A percentile compares a stretch with the other conserved stretches of the same genome.
These are phyloP conservation scores for Penicillium longicatenatum DNA, from an alignment of 495 filamentous ascomycete genomes.

Conservation along the genomic window DNA sequence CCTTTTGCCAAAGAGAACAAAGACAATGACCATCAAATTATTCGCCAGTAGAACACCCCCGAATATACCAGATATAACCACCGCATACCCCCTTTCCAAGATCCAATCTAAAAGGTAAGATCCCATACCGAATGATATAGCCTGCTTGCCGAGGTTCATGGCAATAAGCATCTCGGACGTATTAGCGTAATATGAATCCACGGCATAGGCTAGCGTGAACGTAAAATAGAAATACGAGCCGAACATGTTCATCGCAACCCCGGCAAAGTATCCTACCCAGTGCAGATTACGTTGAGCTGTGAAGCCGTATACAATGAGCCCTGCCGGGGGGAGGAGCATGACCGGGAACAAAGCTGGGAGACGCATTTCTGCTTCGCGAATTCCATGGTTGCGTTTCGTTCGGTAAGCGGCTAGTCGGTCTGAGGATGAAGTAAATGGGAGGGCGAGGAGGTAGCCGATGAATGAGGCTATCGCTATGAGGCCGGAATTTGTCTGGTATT, in stretches of 20 bases:
- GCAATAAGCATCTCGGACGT: slow-evolving; percentile 66
- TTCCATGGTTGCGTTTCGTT: slow-evolving; percentile 54
- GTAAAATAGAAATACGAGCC: slow-evolving; percentile 59
- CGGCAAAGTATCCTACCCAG: slow-evolving; percentile 58
- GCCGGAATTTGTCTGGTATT: slow-evolving; percentile 50
- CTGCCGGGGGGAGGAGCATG: slow-evolving; percentile 55
- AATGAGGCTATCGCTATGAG: slow-evolving; percentile 56
- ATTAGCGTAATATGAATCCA: slow-evolving; percentile 60
- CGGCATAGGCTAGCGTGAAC: slow-evolving; percentile 61
- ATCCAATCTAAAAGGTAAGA: slow-evolving; percentile 62
- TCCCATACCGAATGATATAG: slow-evolving; percentile 63
- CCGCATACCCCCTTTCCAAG: slow-evolving; percentile 53
- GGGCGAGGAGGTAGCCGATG: slow-evolving; percentile 53
- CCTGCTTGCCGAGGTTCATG: slow-evolving; percentile 69
- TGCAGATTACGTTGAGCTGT: slow-evolving; percentile 54
- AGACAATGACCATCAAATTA: slow-evolving; percentile 55
- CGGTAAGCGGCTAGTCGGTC: slow-evolving; percentile 58
- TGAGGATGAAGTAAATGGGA: slow-evolving; percentile 58
- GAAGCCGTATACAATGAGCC: slow-evolving; percentile 57
- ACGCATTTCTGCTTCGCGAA: slow-evolving; percentile 65
- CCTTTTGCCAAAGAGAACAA: slow-evolving; percentile 59
- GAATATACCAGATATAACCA: slow-evolving; percentile 61
- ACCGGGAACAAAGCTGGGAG: slow-evolving; percentile 56
- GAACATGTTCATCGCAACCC: slow-evolving; percentile 55
- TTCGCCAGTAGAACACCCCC: slow-evolving; percentile 55